Percentiles rank a stretch among this genome's conserved stretches.
Evolutionary conservation across 2,329 filamentous ascomycete genomes (phyloP).

Genomic region (Hymenoscyphus infarciens): DNA sequence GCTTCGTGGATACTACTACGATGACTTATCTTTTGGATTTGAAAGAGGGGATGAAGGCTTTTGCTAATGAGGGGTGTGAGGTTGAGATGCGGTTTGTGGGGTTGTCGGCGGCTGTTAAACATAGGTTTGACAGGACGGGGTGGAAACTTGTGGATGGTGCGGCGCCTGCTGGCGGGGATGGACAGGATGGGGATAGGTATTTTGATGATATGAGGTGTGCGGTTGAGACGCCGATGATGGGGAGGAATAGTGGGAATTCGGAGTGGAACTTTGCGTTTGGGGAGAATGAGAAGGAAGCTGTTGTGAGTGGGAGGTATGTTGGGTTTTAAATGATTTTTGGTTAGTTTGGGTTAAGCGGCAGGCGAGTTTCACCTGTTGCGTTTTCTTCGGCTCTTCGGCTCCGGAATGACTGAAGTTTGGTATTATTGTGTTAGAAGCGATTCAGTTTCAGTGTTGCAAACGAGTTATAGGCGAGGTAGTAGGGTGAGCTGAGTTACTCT

Average conservation of each 20-base stretch:
- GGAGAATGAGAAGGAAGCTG: neutral
- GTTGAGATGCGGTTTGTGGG: slow-evolving; percentile 26
- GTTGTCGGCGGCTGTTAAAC: slow-evolving; percentile 15
- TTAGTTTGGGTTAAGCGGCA: neutral
- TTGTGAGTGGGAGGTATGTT: slow-evolving; percentile 1
- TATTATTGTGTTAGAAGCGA: no score
- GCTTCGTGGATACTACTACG: slow-evolving; percentile 21
- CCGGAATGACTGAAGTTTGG: no score
- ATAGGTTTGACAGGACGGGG: slow-evolving; percentile 16
- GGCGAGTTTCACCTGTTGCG: no score
- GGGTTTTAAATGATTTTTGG: slow-evolving; percentile 6
- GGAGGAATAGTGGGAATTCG: neutral
- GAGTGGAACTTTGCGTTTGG: slow-evolving; percentile 9
- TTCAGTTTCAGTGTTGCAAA: no score
- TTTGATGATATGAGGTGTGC: slow-evolving; percentile 9
- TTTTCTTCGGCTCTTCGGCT: no score
- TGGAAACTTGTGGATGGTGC: slow-evolving; percentile 9
- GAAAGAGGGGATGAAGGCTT: slow-evolving; percentile 17
- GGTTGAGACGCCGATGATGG: slow-evolving; percentile 4
- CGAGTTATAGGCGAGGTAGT: no score
- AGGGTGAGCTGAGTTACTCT: no score
- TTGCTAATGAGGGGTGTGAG: slow-evolving; percentile 15
- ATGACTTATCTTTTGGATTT: slow-evolving; percentile 18
- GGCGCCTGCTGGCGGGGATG: slow-evolving; percentile 5
- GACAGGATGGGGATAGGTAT: slow-evolving; percentile 4